Evolutionary conservation across 805 yeast species (phyloP).

Genomic region (Torulaspora quercuum): DNA sequence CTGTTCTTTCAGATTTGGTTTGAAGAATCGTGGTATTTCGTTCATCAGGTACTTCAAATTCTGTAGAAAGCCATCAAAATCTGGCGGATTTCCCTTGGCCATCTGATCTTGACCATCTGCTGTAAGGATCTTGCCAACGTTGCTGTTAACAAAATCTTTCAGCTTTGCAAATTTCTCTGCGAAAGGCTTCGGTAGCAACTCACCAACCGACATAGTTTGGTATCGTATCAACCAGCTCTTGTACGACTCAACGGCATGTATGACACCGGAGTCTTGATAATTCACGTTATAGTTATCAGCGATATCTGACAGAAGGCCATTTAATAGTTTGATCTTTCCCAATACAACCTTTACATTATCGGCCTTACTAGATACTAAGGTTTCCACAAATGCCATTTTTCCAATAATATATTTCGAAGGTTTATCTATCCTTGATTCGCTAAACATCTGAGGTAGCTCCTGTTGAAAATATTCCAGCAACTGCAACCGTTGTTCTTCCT

Average conservation of each 20-base stretch:
- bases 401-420: conserved; percentile 28
- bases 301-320: conserved; percentile 44
- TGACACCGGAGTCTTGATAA: conserved; percentile 72
- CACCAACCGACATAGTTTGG: conserved; percentile 8
- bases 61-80: conserved; percentile 4
- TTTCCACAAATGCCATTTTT: conserved; percentile 29
- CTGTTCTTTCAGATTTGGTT: conserved; percentile 12
- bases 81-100: not conserved
- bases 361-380: conserved; percentile 26
- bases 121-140: conserved; percentile 18
- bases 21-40: conserved; percentile 9
- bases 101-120: conserved; percentile 1
- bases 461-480: conserved; percentile 24
- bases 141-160: conserved; percentile 15
- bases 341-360: conserved; percentile 19
- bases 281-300: conserved; percentile 63
- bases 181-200: conserved; percentile 19
- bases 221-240: conserved; percentile 25
- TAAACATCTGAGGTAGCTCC: conserved; percentile 30
- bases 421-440: conserved; percentile 21
- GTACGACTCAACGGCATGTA: conserved; percentile 51
- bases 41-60: conserved; percentile 7
- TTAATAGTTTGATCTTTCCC: conserved; percentile 37
- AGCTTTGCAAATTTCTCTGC: conserved; percentile 16
- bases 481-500: conserved; percentile 27